These are phyloP conservation scores for Pleomassaria siparia DNA, from an alignment of 2,329 filamentous ascomycete species.

Conservation along the genomic window DNA sequence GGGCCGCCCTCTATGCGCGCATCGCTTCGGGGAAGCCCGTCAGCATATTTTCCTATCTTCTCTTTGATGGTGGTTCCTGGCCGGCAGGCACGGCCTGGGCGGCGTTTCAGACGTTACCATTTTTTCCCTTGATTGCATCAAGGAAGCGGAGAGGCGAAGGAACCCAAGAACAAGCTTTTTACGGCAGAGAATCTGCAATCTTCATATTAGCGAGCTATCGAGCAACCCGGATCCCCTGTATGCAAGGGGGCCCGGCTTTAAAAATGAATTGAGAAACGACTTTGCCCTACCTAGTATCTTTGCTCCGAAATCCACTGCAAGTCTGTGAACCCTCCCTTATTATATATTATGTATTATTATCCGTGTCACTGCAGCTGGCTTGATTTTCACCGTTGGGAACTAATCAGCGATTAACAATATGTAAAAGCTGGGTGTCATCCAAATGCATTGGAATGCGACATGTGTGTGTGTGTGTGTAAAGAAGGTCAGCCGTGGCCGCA, in stretches of 20 bases:
- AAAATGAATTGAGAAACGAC: conserved; percentile 8
- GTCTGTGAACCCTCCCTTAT: neutral
- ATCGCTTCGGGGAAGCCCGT: conserved; percentile 18
- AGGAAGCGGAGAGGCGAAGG: conserved; percentile 4
- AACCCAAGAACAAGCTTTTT: conserved; percentile 21
- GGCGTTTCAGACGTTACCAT: conserved; percentile 32
- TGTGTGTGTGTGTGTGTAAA: neutral
- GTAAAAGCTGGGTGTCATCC: neutral
- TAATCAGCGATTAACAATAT: too few species aligned
- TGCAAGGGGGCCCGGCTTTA: conserved; percentile 8
- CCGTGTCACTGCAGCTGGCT: neutral
- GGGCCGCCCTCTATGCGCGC: conserved; percentile 11
- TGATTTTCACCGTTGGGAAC: neutral
- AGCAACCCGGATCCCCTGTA: conserved; percentile 13
- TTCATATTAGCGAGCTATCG: conserved; percentile 10
- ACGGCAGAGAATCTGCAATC: neutral
- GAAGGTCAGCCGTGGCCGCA: neutral
- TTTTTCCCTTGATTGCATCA: conserved; percentile 17
- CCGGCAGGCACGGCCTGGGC: conserved; percentile 6
- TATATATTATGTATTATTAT: too few species aligned
- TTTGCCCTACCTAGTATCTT: conserved; percentile 4
- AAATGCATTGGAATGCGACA: neutral
- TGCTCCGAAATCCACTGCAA: neutral
- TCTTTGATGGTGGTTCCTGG: conserved; percentile 2
- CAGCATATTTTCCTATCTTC: conserved; percentile 17